Evolutionary conservation across 1,139 yeast genomes (phyloP), one percentile per base, ranked within the genome.

Genomic region (Scheffersomyces stambukii): DNA sequence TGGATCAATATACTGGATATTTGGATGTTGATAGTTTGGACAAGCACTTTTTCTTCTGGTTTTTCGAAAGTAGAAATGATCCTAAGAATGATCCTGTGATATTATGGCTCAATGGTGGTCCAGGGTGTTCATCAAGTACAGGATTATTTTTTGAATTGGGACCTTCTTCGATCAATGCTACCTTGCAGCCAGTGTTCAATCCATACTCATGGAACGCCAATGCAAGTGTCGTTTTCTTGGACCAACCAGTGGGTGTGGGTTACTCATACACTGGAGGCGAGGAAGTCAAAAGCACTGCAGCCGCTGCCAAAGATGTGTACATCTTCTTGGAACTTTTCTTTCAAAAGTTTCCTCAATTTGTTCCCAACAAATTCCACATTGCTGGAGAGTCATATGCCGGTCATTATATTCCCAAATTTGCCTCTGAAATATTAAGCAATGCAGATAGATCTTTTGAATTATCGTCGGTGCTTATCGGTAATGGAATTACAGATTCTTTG

Each of bases 91-190:
- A 86, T 54, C 96, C 96, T 6, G 67, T 86, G 27, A 73, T 88
- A 30, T 65, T 88, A 45, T 88, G 96, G 95, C 70, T 86, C 48
- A 86, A 85, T 48, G 94, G 94, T 45, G 94, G 94, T 13, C 94
- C 94, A 25, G 96, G 96, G 8, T 85, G 95, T 57, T 82, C 94
- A 8, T 82, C 94, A 4, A 61, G 85, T 57, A 84, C 94, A 17
- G 96, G 96, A n/a, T 68, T 86, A 42, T 83, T 86, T 54, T 85
- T 86, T 48, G 96, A 88, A 61, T 70, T 86, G 51, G 96, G 96
- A 15, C 93, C 96, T 16, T 72, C 95, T 3, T 71, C 83, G 13
- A 78, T 88, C 40, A 77, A 72, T 44, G 52, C 70, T 18, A 70
- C 80, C 35, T 61, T 82, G 45, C 75, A 78, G 50, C 93, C 94